Evolutionary conservation across 495 filamentous ascomycete species (phyloP), one percentile per base, ranked within the genome.

Genomic region (Talaromyces borbonicus): DNA sequence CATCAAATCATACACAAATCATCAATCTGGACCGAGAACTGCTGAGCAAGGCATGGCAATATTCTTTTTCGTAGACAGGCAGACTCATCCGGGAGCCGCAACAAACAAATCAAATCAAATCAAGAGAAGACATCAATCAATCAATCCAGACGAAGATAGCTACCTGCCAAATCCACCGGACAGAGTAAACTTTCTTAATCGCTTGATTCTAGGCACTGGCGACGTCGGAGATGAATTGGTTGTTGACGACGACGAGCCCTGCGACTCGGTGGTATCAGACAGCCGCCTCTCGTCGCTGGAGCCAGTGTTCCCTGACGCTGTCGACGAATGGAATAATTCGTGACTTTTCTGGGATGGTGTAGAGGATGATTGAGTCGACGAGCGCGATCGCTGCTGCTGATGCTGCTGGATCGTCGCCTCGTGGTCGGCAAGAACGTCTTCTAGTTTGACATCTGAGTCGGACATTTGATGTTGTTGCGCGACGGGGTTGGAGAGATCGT

Each of bases 401-500:
- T 30, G 27, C 27, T n/a, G n/a, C n/a, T 52, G 62, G 50, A 66
- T 51, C 42, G 61, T 57, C 11, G 68, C 66, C 53, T 72, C 66
- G 38, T 72, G 66, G 46, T 67, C 60, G 39, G 68, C 68, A 29
- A 72, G 61, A 52, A 72, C 65, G 31, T 72, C 68, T 42, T 72
- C 68, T 8, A 72, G 65, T n/a, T 64, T 67, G 39, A 72, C 68
- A 41, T 72, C 68, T 8, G 60, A 63, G 43, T 63, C 61, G 46
- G 66, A 71, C 41, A 65, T 59, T 41, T 58, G 53, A 14, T 53
- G 49, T 19, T 53, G 49, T 16, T 53, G 55, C 12, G 55, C 29
- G 15, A 22, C 6, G 11, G 36, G 8, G 15, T 40, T 41, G 48
- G 25, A 20, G 35, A 65, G 57, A 50, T 66, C 56, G 15, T 64